These are phyloP conservation scores for Exutisphaerella laricina DNA, from an alignment of 2,329 filamentous ascomycete genomes.

Conservation along the genomic window DNA sequence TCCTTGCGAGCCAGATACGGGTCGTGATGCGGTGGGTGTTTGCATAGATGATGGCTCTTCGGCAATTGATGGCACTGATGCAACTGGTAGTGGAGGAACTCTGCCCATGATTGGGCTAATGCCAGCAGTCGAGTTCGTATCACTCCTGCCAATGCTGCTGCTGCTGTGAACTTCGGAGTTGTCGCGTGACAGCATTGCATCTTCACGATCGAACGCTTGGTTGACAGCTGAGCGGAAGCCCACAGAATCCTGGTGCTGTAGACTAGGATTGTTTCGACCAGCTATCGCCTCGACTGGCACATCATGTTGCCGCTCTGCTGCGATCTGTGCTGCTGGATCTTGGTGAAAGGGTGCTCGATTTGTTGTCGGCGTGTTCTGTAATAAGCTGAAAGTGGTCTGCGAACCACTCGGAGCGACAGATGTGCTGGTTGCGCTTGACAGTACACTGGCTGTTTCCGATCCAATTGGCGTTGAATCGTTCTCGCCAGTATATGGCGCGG, in stretches of 20 bases:
- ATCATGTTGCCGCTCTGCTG: constrained; percentile 14
- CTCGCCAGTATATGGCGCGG: background rate
- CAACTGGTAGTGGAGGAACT: constrained; percentile 43
- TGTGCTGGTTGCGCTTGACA: background rate
- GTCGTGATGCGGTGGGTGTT: constrained; percentile 31
- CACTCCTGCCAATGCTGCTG: constrained; percentile 41
- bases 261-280: constrained; percentile 9
- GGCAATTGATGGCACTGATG: constrained; percentile 49
- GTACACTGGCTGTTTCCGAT: background rate
- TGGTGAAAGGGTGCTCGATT: constrained; percentile 8
- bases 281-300: constrained; percentile 2
- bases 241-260: constrained; percentile 45
- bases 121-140: constrained; percentile 57
- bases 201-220: constrained; percentile 57
- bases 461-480: background rate
- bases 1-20: constrained; percentile 31
- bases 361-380: constrained; percentile 18
- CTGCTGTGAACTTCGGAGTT: constrained; percentile 28
- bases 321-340: constrained; percentile 17
- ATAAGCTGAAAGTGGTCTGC: constrained; percentile 15
- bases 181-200: constrained; percentile 50
- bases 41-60: constrained; percentile 42
- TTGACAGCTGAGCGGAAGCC: constrained; percentile 54
- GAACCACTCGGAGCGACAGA: constrained; percentile 1
- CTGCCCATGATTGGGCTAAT: constrained; percentile 62